Conservation (phyloP, 345 rosid genomes). For the Hibiscus tridactylites region DNA sequence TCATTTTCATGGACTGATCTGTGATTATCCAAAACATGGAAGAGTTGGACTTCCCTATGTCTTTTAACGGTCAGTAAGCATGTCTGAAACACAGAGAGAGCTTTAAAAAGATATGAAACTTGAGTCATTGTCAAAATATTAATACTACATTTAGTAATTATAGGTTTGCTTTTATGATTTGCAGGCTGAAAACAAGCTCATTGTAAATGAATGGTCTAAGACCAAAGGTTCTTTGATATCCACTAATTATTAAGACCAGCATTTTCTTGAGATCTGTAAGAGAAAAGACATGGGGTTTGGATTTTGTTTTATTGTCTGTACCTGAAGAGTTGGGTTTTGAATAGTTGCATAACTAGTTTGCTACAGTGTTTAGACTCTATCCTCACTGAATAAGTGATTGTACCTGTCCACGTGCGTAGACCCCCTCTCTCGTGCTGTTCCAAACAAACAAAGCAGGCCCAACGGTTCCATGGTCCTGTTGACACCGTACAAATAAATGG, state of each 20-base stretch:
- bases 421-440: slow-evolving; percentile 25
- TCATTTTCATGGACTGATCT: neutral
- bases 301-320: slow-evolving; percentile 27
- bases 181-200: slow-evolving; percentile 14
- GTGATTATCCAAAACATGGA: slow-evolving; percentile 16
- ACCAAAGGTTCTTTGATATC: no score
- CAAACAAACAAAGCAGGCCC: slow-evolving; percentile 28
- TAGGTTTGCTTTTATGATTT: slow-evolving; percentile 16
- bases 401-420: slow-evolving; percentile 41
- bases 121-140: slow-evolving; percentile 12
- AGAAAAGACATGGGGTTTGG: neutral
- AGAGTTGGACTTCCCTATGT: neutral
- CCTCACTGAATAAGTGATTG: slow-evolving; percentile 17
- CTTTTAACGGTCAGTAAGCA: slow-evolving; percentile 20
- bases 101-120: slow-evolving; percentile 13
- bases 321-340: neutral
- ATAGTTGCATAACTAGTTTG: neutral
- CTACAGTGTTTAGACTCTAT: neutral
- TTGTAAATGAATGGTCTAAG: no score
- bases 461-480: slow-evolving; percentile 26
- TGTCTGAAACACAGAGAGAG: slow-evolving; percentile 3
- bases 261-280: neutral
- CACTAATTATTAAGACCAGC: no score
- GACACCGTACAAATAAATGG: slow-evolving; percentile 8
- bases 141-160: slow-evolving; percentile 20